Evolutionary conservation across 129 eudicot species (phyloP).

Genomic region (Helianthus annuus): DNA sequence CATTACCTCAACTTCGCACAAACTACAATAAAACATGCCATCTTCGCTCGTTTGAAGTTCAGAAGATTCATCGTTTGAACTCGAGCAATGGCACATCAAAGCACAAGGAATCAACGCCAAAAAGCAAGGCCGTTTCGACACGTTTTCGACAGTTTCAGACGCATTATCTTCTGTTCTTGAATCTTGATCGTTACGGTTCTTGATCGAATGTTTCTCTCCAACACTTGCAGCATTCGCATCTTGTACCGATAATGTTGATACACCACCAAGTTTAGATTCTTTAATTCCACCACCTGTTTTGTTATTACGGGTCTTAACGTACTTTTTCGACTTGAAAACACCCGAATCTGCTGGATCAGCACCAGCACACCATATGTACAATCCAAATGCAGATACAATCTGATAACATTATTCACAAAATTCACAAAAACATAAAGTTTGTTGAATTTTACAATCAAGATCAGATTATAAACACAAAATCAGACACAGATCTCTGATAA

Average conservation of each 20-base stretch:
- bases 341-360: constrained; percentile 99
- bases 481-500: constrained; percentile 55
- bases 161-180: constrained; percentile 43
- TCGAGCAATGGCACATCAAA: constrained; percentile 50
- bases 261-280: constrained; percentile 71
- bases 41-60: constrained; percentile 84
- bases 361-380: constrained; percentile 97
- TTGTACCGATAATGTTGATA: constrained; percentile 58
- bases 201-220: constrained; percentile 43
- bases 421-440: constrained; percentile 4
- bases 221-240: constrained; percentile 52
- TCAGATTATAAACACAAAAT: constrained; percentile 25
- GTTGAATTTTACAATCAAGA: constrained; percentile 19
- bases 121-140: constrained; percentile 33
- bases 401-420: constrained; percentile 24
- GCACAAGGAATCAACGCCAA: constrained; percentile 79
- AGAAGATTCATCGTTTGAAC: constrained; percentile 57
- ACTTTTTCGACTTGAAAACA: constrained; percentile 90
- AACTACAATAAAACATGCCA: constrained; percentile 97
- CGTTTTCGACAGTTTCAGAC: constrained; percentile 39
- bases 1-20: constrained; percentile 96
- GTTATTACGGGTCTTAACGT: constrained; percentile 46
- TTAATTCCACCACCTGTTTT: constrained; percentile 37
- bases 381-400: constrained; percentile 72
- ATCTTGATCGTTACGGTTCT: constrained; percentile 38